A percentile compares a stretch with the other conserved stretches of the same genome.
Evolutionary conservation across 106 monocot genomes (phyloP).

Genomic region (Dendrobium huoshanense): DNA sequence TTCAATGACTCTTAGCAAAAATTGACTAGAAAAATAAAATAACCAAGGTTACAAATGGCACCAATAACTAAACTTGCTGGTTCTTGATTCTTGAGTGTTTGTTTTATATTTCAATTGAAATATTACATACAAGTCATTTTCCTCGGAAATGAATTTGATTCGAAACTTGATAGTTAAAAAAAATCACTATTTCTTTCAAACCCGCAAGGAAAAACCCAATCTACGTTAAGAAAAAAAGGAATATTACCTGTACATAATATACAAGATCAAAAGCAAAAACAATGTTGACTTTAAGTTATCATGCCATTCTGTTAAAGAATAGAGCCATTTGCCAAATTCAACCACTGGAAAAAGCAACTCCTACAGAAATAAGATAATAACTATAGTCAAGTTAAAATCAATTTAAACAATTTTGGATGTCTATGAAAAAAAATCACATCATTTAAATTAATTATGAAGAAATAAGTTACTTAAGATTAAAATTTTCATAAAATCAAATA

Average conservation of each 20-base stretch:
- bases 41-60: neutral
- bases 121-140: neutral
- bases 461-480: neutral
- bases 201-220: neutral
- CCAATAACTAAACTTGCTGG: neutral
- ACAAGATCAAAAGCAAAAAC: constrained; percentile 52
- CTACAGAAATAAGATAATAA: constrained; percentile 29
- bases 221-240: neutral
- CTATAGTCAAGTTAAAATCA: neutral
- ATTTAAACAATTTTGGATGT: neutral
- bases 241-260: constrained; percentile 58
- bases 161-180: neutral
- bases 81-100: constrained; percentile 1
- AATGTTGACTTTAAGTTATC: constrained; percentile 73
- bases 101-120: neutral
- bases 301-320: constrained; percentile 67
- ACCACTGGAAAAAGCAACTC: constrained; percentile 75
- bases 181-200: neutral
- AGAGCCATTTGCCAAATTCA: constrained; percentile 44
- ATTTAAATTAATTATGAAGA: neutral
- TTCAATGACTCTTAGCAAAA: neutral
- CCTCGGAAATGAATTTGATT: neutral
- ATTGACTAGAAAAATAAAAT: neutral
- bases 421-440: neutral
- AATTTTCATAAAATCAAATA: neutral